Percentiles rank a stretch among this genome's conserved stretches.
Evolutionary conservation across 306 rosid species (phyloP).

Genomic region (Fragaria vesca): DNA sequence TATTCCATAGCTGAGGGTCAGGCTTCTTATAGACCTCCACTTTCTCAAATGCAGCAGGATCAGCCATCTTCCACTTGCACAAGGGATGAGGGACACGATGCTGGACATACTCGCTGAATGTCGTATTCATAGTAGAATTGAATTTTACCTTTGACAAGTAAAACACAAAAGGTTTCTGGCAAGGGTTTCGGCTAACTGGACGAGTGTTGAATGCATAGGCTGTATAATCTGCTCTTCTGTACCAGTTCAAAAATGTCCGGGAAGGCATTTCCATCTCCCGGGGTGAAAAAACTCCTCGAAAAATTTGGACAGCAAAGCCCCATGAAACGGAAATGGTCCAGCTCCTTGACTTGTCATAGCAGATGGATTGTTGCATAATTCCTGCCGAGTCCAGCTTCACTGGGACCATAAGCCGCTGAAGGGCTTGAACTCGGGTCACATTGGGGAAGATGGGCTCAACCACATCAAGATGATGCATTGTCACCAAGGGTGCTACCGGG

Average conservation of each 20-base stretch:
- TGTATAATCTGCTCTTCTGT: conserved; percentile 83
- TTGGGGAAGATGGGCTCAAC: conserved; percentile 97
- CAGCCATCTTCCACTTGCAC: conserved; percentile 80
- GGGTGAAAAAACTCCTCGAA: conserved; percentile 75
- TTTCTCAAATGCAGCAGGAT: conserved; percentile 54
- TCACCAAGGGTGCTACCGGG: conserved; percentile 88
- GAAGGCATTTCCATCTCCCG: conserved; percentile 97
- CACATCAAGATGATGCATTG: conserved; percentile 93
- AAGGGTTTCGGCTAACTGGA: conserved; percentile 77
- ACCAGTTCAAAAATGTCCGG: conserved; percentile 93
- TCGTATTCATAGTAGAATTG: conserved; percentile 42
- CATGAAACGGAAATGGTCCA: conserved; percentile 95
- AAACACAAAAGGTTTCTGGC: conserved; percentile 90
- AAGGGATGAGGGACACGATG: conserved; percentile 59
- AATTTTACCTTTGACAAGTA: conserved; percentile 56
- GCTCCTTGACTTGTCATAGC: conserved; percentile 55
- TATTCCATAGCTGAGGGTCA: conserved; percentile 82
- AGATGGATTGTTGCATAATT: conserved; percentile 89
- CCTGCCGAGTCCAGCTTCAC: conserved; percentile 81
- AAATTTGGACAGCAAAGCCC: conserved; percentile 88
- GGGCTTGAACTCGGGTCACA: conserved; percentile 61
- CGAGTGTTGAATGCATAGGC: conserved; percentile 98
- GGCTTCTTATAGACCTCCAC: conserved; percentile 65
- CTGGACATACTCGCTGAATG: conserved; percentile 54
- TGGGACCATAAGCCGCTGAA: conserved; percentile 60